These are phyloP conservation scores for Gossypium australe DNA, from an alignment of 345 rosid genomes.

Conservation along the genomic window DNA sequence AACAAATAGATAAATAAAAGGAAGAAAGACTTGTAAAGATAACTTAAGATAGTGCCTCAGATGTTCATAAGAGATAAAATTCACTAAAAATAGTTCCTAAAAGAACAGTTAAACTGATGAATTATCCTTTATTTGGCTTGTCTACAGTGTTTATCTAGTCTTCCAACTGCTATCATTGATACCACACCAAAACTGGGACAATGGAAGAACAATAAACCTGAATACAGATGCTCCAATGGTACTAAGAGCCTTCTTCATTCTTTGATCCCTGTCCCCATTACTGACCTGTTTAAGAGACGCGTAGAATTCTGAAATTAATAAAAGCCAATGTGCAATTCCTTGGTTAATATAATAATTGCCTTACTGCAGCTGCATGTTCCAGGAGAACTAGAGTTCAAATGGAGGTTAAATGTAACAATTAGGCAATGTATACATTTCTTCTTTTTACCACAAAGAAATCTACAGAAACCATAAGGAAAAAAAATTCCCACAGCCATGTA, in stretches of 20 bases:
- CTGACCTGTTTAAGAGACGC: slow-evolving; percentile 47
- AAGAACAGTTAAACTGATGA: neutral
- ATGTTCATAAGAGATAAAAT: neutral
- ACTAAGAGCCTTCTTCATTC: slow-evolving; percentile 66
- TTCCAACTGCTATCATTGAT: neutral
- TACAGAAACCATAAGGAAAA: neutral
- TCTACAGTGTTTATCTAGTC: neutral
- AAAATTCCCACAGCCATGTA: neutral
- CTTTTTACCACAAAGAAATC: neutral
- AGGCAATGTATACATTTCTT: neutral
- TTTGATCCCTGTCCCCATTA: slow-evolving; percentile 61
- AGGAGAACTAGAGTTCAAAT: neutral
- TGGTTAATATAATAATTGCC: neutral
- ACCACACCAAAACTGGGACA: neutral
- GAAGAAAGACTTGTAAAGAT: neutral
- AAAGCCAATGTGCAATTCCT: neutral
- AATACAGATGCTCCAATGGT: slow-evolving; percentile 99
- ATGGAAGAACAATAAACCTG: slow-evolving; percentile 44
- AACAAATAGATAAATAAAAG: neutral
- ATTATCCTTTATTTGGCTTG: neutral
- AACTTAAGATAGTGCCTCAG: neutral
- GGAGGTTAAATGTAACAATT: neutral
- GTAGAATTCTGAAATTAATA: neutral
- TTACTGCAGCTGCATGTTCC: neutral
- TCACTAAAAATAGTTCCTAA: neutral